Percentiles rank a stretch among this genome's conserved stretches.
Evolutionary conservation across 1,284 basidiomycete genomes (phyloP).

Genomic region (Cutaneotrichosporon curvatum): DNA sequence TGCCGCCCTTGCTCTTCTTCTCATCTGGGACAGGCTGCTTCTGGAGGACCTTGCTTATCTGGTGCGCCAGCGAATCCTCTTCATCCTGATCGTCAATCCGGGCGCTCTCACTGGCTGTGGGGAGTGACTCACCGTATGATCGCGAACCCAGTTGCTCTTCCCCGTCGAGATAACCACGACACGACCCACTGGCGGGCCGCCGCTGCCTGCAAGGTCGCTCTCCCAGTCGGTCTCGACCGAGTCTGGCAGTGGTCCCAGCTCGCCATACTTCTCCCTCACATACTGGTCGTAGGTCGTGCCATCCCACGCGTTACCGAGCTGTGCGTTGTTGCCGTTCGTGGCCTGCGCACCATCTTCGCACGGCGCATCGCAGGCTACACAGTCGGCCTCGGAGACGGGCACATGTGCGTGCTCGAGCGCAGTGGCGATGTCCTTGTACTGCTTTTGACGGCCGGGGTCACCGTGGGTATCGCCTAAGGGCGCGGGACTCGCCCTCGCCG

Average conservation of each 20-base stretch:
- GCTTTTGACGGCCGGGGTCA: conserved; percentile 21
- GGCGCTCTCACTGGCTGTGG: too few species aligned
- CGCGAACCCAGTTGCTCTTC: conserved; percentile 72
- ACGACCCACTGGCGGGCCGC: conserved; percentile 73
- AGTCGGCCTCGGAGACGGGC: conserved; percentile 63
- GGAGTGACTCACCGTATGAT: conserved; percentile 53
- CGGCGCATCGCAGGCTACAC: conserved; percentile 67
- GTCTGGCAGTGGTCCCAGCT: conserved; percentile 63
- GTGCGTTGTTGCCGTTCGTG: conserved; percentile 27
- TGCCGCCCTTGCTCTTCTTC: conserved; percentile 14
- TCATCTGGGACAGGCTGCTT: conserved; percentile 16
- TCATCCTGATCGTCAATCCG: conserved; percentile 45
- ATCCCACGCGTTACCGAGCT: conserved; percentile 22
- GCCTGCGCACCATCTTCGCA: conserved; percentile 53
- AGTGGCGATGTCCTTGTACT: conserved; percentile 35
- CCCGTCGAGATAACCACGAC: conserved; percentile 80
- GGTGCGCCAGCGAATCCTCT: conserved; percentile 59
- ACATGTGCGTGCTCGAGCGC: conserved; percentile 52
- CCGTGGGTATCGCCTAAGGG: conserved; percentile 14
- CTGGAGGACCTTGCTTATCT: conserved; percentile 46
- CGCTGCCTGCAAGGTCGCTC: conserved; percentile 68
- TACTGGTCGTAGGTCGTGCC: conserved; percentile 33
- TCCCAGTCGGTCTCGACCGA: conserved; percentile 70
- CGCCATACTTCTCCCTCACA: conserved; percentile 46
- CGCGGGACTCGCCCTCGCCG: background rate